Percentiles rank a stretch among this genome's conserved stretches.
Conservation (phyloP, 495 filamentous ascomycete genomes). For the Podospora conica region DNA sequence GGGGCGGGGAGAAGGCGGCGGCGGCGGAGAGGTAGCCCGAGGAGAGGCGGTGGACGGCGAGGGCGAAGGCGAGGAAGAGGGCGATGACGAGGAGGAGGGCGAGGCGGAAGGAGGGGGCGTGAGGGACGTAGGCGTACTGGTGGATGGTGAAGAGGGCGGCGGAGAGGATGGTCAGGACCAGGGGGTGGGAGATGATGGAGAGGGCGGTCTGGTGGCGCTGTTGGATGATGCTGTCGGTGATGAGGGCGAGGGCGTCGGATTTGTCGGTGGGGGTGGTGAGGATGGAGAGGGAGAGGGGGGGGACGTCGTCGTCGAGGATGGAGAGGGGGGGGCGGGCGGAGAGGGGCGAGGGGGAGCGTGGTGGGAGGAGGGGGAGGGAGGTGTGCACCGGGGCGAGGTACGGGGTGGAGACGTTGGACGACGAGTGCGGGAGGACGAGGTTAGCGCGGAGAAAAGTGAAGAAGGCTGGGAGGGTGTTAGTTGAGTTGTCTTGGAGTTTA, state of each 20-base stretch:
- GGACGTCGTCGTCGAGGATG: conserved; percentile 30
- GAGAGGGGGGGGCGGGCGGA: conserved; percentile 18
- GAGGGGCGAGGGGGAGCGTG: conserved; percentile 28
- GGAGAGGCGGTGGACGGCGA: conserved; percentile 37
- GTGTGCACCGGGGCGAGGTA: conserved; percentile 31
- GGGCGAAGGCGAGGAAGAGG: conserved; percentile 35
- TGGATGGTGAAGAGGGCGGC: conserved; percentile 27
- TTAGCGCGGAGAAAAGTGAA: conserved; percentile 52
- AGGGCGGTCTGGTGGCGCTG: conserved; percentile 38
- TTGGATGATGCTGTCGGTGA: conserved; percentile 43
- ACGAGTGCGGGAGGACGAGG: conserved; percentile 46
- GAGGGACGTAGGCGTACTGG: conserved; percentile 28
- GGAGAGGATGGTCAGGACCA: conserved; percentile 27
- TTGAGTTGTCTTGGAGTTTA: neutral
- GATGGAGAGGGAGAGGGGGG: conserved; percentile 34
- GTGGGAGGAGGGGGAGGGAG: conserved; percentile 23
- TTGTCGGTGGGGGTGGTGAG: conserved; percentile 33
- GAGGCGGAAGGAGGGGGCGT: conserved; percentile 29
- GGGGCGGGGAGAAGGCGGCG: conserved; percentile 27
- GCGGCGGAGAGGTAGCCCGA: conserved; percentile 36
- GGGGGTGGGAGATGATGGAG: conserved; percentile 36
- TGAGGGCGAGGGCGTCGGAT: conserved; percentile 35
- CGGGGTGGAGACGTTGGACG: conserved; percentile 36
- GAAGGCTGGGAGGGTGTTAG: conserved; percentile 38
- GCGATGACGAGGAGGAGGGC: conserved; percentile 29